These are phyloP conservation scores for Monosporozyma aerobia DNA, from an alignment of 805 yeast genomes.

Conservation along the genomic window DNA sequence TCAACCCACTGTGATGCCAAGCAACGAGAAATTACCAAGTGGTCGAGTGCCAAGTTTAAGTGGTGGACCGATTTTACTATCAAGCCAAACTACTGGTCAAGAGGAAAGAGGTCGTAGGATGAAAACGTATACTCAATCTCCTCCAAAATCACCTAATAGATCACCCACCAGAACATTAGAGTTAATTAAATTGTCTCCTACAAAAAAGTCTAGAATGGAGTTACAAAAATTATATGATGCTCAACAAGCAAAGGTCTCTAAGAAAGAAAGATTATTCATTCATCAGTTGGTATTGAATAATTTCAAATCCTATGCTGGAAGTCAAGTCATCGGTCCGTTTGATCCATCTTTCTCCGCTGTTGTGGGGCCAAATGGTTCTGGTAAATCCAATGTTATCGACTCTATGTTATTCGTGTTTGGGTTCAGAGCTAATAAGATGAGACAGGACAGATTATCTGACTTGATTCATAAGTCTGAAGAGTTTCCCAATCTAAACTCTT, in stretches of 20 bases:
- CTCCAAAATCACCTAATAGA: constrained; percentile 13
- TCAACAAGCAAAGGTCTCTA: constrained; percentile 24
- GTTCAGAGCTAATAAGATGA: constrained; percentile 90
- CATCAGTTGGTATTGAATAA: constrained; percentile 64
- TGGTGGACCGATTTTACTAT: constrained; percentile 25
- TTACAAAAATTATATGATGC: constrained; percentile 22
- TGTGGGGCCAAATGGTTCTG: constrained; percentile 98
- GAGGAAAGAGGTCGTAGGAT: constrained; percentile 31
- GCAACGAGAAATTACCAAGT: constrained; percentile 1
- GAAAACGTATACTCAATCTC: constrained; percentile 23
- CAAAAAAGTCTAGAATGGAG: constrained; percentile 29
- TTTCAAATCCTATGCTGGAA: constrained; percentile 93
- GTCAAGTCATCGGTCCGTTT: constrained; percentile 89
- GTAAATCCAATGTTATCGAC: constrained; percentile 95
- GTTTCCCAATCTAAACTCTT: constrained; percentile 54
- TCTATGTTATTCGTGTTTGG: constrained; percentile 95
- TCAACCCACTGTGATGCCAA: constrained; percentile 15
- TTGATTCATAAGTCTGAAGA: constrained; percentile 84
- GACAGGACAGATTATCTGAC: constrained; percentile 89
- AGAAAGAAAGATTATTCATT: constrained; percentile 59
- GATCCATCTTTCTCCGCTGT: constrained; percentile 90
- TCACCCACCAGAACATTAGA: constrained; percentile 29
- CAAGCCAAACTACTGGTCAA: constrained; percentile 13
- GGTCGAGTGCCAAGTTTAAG: constrained; percentile 13
- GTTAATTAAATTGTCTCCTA: constrained; percentile 35